phyloP scores from a whole-genome alignment of 116 monocot species.

The Thalassia testudinum region DNA sequence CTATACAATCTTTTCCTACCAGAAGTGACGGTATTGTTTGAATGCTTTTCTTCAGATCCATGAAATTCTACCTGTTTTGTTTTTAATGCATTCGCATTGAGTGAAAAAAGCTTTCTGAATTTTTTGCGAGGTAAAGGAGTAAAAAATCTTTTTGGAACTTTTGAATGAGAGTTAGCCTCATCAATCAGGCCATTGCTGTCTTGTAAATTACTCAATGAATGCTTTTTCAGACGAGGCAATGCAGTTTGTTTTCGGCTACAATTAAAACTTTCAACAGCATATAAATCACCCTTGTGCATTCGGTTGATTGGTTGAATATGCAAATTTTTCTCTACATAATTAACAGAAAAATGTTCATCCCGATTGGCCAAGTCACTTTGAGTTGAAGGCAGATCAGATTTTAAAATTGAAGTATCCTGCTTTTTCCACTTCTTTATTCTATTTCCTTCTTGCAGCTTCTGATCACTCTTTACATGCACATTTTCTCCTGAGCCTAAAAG shows the following conservation, averaged over 20 bases:
- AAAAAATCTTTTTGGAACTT: neutral
- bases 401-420: conserved; percentile 4
- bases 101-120: conserved; percentile 4
- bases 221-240: conserved; percentile 7
- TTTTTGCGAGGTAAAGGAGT: conserved; percentile 10
- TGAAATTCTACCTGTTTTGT: conserved; percentile 7
- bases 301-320: conserved; percentile 1
- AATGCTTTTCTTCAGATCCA: conserved; percentile 17
- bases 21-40: conserved; percentile 31
- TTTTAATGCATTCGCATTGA: conserved; percentile 1
- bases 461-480: neutral
- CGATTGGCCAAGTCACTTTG: conserved; percentile 6
- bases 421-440: conserved; percentile 15
- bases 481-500: conserved; percentile 2
- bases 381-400: neutral
- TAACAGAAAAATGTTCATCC: conserved; percentile 3
- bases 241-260: conserved; percentile 27
- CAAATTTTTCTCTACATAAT: conserved; percentile 2
- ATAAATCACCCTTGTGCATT: conserved; percentile 1
- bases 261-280: conserved; percentile 3
- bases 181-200: conserved; percentile 5
- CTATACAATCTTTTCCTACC: conserved; percentile 14
- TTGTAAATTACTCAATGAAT: conserved; percentile 8
- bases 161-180: conserved; percentile 2
- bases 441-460: conserved; percentile 8